A percentile compares a stretch with the other conserved stretches of the same genome.
Evolutionary conservation across 2,329 filamentous ascomycete genomes (phyloP).

Genomic region (Ophiobolus disseminans): DNA sequence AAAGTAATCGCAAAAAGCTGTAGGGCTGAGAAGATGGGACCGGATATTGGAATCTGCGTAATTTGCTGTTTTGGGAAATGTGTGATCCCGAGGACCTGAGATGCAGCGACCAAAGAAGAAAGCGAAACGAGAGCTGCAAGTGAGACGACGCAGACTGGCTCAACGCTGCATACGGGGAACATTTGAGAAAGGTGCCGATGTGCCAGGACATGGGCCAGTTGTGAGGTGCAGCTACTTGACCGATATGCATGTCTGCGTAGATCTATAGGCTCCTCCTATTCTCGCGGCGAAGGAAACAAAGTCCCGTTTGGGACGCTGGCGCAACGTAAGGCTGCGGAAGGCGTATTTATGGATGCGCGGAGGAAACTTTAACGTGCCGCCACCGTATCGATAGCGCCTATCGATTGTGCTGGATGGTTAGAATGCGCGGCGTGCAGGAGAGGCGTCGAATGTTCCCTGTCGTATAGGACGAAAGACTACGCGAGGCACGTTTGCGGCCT

Average conservation of each 20-base stretch:
- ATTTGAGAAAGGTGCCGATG: slow-evolving; percentile 12
- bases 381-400: slow-evolving; percentile 28
- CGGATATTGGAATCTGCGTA: not conserved
- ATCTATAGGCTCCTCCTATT: slow-evolving; percentile 7
- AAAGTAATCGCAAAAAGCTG: not conserved
- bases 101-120: not conserved
- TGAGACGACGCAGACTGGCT: slow-evolving; percentile 2
- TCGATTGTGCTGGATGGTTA: slow-evolving; percentile 11
- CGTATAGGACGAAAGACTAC: slow-evolving; percentile 7
- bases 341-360: slow-evolving; percentile 14
- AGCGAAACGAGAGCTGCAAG: slow-evolving; percentile 7
- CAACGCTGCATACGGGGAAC: slow-evolving; percentile 13
- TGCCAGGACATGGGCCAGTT: not conserved
- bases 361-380: slow-evolving; percentile 24
- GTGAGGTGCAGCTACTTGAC: not conserved
- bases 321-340: slow-evolving; percentile 7
- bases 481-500: slow-evolving; percentile 11
- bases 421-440: slow-evolving; percentile 5
- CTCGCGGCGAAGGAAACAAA: slow-evolving; percentile 2
- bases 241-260: not conserved
- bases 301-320: not conserved
- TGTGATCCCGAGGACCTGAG: not conserved
- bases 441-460: slow-evolving; percentile 3
- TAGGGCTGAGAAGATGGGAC: not conserved
- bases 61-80: not conserved